Evolutionary conservation across 768 basidiomycete genomes (phyloP).

Genomic region (Aureoboletus auriporus): DNA sequence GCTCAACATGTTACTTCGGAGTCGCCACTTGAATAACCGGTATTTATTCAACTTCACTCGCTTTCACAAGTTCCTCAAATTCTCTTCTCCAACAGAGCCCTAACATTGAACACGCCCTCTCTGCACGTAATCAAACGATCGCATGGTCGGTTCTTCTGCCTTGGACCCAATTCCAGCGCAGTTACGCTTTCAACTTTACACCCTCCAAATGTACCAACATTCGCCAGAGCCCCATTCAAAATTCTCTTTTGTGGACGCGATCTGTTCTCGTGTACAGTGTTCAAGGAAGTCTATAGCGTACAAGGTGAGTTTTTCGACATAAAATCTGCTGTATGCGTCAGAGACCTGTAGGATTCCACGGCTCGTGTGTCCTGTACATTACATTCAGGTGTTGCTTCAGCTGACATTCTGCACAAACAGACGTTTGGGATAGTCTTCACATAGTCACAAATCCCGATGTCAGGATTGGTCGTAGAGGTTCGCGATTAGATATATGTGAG

Average conservation of each 20-base stretch:
- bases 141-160: not conserved
- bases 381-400: not conserved
- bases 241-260: slow-evolving; percentile 89
- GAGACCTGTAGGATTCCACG: too few relatives aligned
- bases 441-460: slow-evolving; percentile 74
- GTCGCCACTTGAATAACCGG: too few relatives aligned
- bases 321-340: too few relatives aligned
- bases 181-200: not conserved
- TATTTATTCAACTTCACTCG: too few relatives aligned
- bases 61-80: too few relatives aligned
- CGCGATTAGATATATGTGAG: slow-evolving; percentile 52
- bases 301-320: slow-evolving; percentile 42
- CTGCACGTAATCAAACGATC: not conserved
- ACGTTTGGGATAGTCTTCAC: slow-evolving; percentile 68
- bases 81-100: too few relatives aligned
- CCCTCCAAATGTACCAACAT: not conserved
- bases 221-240: slow-evolving; percentile 44
- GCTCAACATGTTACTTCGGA: too few relatives aligned
- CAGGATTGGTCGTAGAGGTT: slow-evolving; percentile 57
- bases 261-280: slow-evolving; percentile 75
- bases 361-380: not conserved
- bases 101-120: not conserved
- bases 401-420: slow-evolving; percentile 37
- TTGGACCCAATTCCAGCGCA: not conserved
- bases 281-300: slow-evolving; percentile 59